Conservation (phyloP, 768 basidiomycete species). For the Roridomyces roridus region DNA sequence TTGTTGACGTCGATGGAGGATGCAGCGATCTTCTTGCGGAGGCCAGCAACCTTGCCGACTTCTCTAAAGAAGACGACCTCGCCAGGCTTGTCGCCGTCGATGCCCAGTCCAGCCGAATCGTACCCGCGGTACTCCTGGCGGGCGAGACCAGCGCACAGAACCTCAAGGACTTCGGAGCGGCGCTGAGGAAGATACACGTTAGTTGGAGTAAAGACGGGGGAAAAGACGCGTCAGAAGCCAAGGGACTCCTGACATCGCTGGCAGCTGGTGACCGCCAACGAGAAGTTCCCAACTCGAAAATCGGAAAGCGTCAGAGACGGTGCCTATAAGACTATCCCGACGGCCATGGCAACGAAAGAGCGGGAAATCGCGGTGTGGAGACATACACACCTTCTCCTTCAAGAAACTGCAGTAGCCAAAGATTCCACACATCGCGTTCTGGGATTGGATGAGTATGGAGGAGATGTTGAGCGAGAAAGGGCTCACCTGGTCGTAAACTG, state of each 20-base stretch:
- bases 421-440: slow-evolving; percentile 84
- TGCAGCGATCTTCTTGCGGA: slow-evolving; percentile 86
- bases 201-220: slow-evolving; percentile 1
- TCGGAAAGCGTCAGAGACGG: not conserved
- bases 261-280: too few species aligned
- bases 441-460: not conserved
- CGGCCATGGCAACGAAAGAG: not conserved
- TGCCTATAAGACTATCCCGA: not conserved
- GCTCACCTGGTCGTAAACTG: not conserved
- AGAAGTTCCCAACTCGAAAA: not conserved
- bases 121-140: slow-evolving; percentile 99
- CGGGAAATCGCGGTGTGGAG: not conserved
- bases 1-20: slow-evolving; percentile 77
- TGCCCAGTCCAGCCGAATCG: slow-evolving; percentile 89
- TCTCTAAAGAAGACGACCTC: slow-evolving; percentile 91
- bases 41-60: slow-evolving; percentile 94
- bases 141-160: slow-evolving; percentile 88
- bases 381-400: slow-evolving; percentile 82
- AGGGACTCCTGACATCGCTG: not conserved
- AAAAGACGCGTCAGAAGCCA: slow-evolving; percentile 6
- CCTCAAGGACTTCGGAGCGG: slow-evolving; percentile 90
- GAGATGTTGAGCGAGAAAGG: not conserved
- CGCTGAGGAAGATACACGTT: slow-evolving; percentile 52
- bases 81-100: slow-evolving; percentile 89
- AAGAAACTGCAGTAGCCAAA: slow-evolving; percentile 96